Conservation (phyloP, 2,329 filamentous ascomycete species). For the Herpomyces periplanetae region DNA sequence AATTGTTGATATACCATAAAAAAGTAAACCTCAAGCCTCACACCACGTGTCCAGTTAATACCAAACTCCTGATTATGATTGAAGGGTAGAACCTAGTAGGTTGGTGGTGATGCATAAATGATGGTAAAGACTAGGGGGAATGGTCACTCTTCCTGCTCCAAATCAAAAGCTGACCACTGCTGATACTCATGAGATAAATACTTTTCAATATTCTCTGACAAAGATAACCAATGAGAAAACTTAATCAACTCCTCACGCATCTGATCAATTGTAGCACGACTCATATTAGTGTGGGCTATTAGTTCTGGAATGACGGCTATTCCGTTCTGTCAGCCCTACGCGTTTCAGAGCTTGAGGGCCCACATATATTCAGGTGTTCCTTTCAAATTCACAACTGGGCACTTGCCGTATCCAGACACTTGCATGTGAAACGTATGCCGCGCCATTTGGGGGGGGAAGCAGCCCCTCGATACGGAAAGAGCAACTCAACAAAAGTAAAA, state of each 20-base stretch:
- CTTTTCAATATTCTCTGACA: constrained; percentile 28
- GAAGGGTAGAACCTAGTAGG: no score
- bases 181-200: constrained; percentile 49
- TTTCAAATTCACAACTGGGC: background rate
- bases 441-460: constrained; percentile 1
- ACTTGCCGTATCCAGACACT: no score
- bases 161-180: no score
- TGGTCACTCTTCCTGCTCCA: no score
- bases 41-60: no score
- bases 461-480: background rate
- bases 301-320: constrained; percentile 63
- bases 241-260: constrained; percentile 59
- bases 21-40: no score
- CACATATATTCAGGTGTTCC: constrained; percentile 1
- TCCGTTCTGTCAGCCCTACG: constrained; percentile 2
- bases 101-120: no score
- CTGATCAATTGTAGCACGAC: constrained; percentile 50
- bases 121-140: no score
- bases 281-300: constrained; percentile 91
- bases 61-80: no score
- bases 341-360: constrained; percentile 1
- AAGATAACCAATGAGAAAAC: constrained; percentile 50
- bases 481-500: background rate
- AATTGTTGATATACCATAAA: no score
- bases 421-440: constrained; percentile 3